Base-by-base conservation (phyloP, 106 monocot species). In the Apostasia shenzhenica region DNA sequence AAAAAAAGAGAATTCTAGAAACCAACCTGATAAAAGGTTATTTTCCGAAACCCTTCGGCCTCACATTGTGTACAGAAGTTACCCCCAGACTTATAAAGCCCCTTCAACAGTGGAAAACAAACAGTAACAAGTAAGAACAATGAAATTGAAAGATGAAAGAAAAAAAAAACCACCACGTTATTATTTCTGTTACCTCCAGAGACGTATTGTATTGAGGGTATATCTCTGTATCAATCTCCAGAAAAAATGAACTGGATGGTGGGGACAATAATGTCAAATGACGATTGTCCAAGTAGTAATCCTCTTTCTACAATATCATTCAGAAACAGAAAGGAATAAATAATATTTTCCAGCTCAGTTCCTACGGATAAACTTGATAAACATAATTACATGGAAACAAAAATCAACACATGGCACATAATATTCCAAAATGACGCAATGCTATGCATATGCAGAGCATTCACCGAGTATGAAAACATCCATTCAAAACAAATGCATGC, bases 61-160 rank as follows among this genome's bases (percentile, higher is more conserved):
- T 99, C 99, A 75, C 99, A 99, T 60, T 99, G 99, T 5, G 99
- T 99, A 73, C 93, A 99, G 55, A 99, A 99, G 49, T 90, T 90
- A 4, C 85, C 90, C 72, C 80, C 76, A 4, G 99, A 81, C 69
- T 83, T 93, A 79, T 93, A 99, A 48, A 99, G 80, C 43, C 99
- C 99, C 99, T 99, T 68, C 2, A 73, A 77, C 80, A 46, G n/a
- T 66, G 43, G 37, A 72, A 62, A 77, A 48, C 0, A 68, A 52
- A 2, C 56, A 78, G 26, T 51, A 67, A 12, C 52, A 71, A n/a
- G 58, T 72, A 68, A 42, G 41, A 14, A 39, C 48, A 64, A 59
- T 8, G 13, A 2, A 37, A 54, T n/a, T 13, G 53, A 26, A n/a
- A 59, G 45, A 51, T 14, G 12, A 49, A 69, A 13, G 4, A 8